Evolutionary conservation across 148 eudicot species (phyloP), one percentile per base, ranked within the genome.

Genomic region (Limonium bicolor): DNA sequence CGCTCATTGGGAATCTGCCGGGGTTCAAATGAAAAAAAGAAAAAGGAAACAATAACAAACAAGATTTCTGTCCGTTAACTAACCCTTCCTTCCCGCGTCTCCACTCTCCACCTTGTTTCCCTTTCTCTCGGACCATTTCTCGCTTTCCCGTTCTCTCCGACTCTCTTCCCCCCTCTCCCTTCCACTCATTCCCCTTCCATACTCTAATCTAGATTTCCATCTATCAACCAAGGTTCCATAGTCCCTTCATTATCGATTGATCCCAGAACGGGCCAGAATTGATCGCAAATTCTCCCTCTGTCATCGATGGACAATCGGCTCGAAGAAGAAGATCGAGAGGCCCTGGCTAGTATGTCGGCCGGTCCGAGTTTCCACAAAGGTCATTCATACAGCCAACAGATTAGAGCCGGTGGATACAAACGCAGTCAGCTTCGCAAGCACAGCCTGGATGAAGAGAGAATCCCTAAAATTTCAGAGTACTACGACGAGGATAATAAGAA

Each of bases 361-460:
- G 46, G 40, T 0, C 82, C 67, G 3, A 58, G 73, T 0, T 56
- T 15, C 43, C 78, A 71, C 0, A 77, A 77, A 27, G 35, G 62
- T 0, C 67, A 75, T 5, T 77, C 87, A 4, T 57, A 82, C 56
- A 74, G 70, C 55, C 55, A 51, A 18, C 55, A 51, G 21, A 31
- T 51, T 23, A 15, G 45, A 6, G 44, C 32, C 34, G 20, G 44
- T 10, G 7, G 20, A 33, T 36, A 18, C 41, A 22, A 51, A 19
- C 55, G 23, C 20, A 10, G 19, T 36, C 74, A 65, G 30, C 53
- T 53, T 46, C 75, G 92, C 20, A 80, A 84, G 30, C 90, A 80
- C 56, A 77, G 87, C 67, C 83, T 80, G 41, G 87, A 90, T 31
- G 86, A 76, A 3, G 68, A 46, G 27, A 56, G 49, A 9, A 54